Conservation (phyloP, 352 stramenopile species). For the Phytophthora citrophthora region DNA sequence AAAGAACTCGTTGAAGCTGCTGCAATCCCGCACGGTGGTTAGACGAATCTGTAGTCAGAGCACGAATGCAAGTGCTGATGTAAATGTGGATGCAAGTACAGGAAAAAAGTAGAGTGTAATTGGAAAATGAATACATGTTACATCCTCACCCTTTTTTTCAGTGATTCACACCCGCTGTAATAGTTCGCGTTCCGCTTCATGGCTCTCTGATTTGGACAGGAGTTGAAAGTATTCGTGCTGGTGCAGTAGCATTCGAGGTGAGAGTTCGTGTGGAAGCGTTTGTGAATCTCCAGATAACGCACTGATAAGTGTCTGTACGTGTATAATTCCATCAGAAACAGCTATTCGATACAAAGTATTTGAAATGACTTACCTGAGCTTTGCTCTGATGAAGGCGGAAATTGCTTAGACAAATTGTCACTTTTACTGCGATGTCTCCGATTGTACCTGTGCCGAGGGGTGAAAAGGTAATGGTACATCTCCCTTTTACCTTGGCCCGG, state of each 20-base stretch:
- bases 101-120: background rate
- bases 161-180: too few species aligned
- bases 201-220: slow-evolving; percentile 17
- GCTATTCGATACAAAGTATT: too few species aligned
- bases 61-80: slow-evolving; percentile 10
- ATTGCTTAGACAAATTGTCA: slow-evolving; percentile 13
- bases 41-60: slow-evolving; percentile 1
- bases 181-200: slow-evolving; percentile 16
- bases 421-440: slow-evolving; percentile 1
- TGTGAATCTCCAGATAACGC: background rate
- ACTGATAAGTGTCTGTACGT: slow-evolving; percentile 1
- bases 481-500: slow-evolving; percentile 4
- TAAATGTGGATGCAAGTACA: background rate
- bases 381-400: slow-evolving; percentile 22
- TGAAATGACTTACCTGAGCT: slow-evolving; percentile 15
- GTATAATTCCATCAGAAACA: background rate
- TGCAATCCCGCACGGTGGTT: slow-evolving; percentile 45
- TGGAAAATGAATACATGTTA: slow-evolving; percentile 4
- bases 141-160: background rate
- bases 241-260: slow-evolving; percentile 13
- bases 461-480: slow-evolving; percentile 5
- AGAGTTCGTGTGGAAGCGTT: background rate
- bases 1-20: slow-evolving; percentile 50
- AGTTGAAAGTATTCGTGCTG: slow-evolving; percentile 28
- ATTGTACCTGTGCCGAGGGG: background rate